Evolutionary conservation across 2,329 filamentous ascomycete species (phyloP), one percentile per base, ranked within the genome.

Genomic region (Aspergillus transmontanensis): DNA sequence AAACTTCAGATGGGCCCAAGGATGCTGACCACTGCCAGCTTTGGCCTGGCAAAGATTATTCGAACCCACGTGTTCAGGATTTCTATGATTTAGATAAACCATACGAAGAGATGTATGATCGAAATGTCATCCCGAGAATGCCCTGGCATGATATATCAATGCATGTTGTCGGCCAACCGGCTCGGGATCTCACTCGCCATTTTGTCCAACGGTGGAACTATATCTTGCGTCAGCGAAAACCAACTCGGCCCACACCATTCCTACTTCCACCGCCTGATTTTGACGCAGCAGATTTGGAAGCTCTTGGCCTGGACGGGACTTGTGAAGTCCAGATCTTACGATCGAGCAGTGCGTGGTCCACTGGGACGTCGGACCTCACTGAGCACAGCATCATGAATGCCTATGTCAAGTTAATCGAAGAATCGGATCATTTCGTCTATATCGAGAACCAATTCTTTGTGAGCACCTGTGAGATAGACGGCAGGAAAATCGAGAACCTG

Each of bases 361-460:
- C 97, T 2, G 95, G 95, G 19, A 93, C 93, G 16, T 85, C 86
- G 0, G 90, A 93, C 61, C 87, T 93, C 63, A 91, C 90, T 0
- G 95, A 99, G 76, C 90, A 94, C 77, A 98, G 94, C 74, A 98
- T 99, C 74, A 94, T 96, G 85, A 95, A 90, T 67, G 94, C 95
- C 4, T 98, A 98, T 73, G 86, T 96, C 69, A 95, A 96, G 76
- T 88, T 96, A 83, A 99, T 99, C 69, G 90, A 95, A 68, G 90
- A 94, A 67, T 97, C 93, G 1, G 93, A 99, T 55, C 95, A 98
- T 76, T 97, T 97, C 72, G 92, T 98, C 58, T 98, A 99, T 78
- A 97, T 98, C 68, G 95, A 99, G 77, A 99, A 99, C 75, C 95
- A 99, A 74, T 99, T 98, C 80, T 99, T 96, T 81, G 91, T 99